These are phyloP conservation scores for Thelonectria blattea DNA, from an alignment of 2,329 filamentous ascomycete genomes.

Conservation along the genomic window DNA sequence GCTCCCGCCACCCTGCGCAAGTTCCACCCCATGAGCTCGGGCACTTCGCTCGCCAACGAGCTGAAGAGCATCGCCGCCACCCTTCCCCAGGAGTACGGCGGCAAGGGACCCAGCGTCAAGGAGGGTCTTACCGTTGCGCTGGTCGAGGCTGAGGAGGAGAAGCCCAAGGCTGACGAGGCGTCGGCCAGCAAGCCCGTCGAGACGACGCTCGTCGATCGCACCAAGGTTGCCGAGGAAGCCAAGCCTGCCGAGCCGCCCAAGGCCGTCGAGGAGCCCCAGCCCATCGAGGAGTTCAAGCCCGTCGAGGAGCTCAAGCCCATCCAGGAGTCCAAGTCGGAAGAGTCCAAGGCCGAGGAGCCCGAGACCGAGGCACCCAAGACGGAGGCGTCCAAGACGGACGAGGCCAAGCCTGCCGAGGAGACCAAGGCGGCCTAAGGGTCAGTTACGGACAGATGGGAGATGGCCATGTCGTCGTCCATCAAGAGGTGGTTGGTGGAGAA, in stretches of 20 bases:
- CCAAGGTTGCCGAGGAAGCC: conserved; percentile 18
- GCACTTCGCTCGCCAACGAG: conserved; percentile 69
- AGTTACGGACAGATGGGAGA: not conserved
- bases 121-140: conserved; percentile 44
- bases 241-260: conserved; percentile 15
- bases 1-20: conserved; percentile 77
- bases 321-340: conserved; percentile 3
- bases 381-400: not conserved
- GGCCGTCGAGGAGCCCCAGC: conserved; percentile 8
- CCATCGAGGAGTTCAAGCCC: not conserved
- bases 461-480: not conserved
- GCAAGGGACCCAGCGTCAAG: conserved; percentile 61
- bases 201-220: conserved; percentile 9
- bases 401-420: conserved; percentile 14
- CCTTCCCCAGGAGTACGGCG: conserved; percentile 81
- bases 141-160: conserved; percentile 19
- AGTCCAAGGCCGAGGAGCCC: conserved; percentile 1
- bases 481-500: conserved; percentile 3
- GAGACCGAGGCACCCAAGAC: conserved; percentile 3
- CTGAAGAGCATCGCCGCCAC: conserved; percentile 64
- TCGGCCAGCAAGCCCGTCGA: conserved; percentile 8
- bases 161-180: conserved; percentile 22
- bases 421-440: conserved; percentile 12
- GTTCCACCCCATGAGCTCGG: conserved; percentile 79
- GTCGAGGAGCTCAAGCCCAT: conserved; percentile 11